Conservation (phyloP, 257 asterid species). For the Euphrasia confusa region DNA sequence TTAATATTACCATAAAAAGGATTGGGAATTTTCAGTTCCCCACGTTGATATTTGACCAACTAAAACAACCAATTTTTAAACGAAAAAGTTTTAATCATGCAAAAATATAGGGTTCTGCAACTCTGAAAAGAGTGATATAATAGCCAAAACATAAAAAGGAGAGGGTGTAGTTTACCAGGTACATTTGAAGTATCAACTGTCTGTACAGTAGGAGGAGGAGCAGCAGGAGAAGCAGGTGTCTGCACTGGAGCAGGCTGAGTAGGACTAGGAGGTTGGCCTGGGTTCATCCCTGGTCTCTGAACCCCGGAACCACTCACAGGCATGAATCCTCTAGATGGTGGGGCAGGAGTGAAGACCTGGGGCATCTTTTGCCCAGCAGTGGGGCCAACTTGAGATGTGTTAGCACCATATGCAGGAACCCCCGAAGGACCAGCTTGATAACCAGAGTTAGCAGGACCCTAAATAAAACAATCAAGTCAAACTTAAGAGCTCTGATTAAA, state of each 20-base stretch:
- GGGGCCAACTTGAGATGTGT: conserved; percentile 47
- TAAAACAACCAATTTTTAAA: no score
- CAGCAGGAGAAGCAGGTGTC: conserved; percentile 64
- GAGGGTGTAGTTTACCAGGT: conserved; percentile 54
- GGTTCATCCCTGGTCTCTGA: conserved; percentile 68
- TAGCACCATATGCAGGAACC: conserved; percentile 46
- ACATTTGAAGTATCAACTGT: conserved; percentile 93
- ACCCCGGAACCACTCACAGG: conserved; percentile 51
- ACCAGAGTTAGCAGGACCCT: conserved; percentile 54
- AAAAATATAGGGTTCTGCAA: neutral
- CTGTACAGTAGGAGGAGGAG: conserved; percentile 95
- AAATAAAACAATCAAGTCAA: conserved; percentile 21
- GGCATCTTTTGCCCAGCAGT: conserved; percentile 54
- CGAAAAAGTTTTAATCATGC: no score
- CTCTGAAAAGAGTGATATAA: conserved; percentile 4
- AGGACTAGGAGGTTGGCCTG: conserved; percentile 72
- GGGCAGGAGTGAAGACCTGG: conserved; percentile 55
- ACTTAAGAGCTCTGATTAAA: conserved; percentile 20
- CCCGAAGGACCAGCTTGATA: conserved; percentile 63
- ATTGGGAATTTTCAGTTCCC: no score
- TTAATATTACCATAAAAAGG: no score
- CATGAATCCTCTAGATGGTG: conserved; percentile 60
- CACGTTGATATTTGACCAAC: no score
- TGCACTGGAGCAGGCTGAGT: conserved; percentile 54
- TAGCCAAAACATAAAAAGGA: conserved; percentile 13